Evolutionary conservation across 1,139 yeast genomes (phyloP).

Genomic region (Yamadazyma mexicana): DNA sequence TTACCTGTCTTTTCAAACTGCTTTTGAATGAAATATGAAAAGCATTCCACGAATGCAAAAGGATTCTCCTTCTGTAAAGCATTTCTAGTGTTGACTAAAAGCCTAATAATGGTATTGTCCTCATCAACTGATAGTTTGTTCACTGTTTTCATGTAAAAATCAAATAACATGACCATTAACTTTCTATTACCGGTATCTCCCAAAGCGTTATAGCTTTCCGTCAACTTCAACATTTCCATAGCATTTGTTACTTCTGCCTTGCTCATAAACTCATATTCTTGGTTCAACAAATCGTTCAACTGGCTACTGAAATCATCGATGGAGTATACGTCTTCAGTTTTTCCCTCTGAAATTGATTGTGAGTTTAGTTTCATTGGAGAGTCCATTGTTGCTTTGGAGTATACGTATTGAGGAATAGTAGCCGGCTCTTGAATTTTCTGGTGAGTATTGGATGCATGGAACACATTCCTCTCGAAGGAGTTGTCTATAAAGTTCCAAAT

Average conservation of each 20-base stretch:
- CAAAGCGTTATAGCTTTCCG: conserved; percentile 8
- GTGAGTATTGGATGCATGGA: conserved; percentile 5
- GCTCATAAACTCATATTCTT: conserved; percentile 13
- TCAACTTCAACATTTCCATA: conserved; percentile 8
- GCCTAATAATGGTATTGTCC: conserved; percentile 14
- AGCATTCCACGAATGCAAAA: conserved; percentile 14
- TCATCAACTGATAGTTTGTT: conserved; percentile 8
- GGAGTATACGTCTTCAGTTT: conserved; percentile 22
- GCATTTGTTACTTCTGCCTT: conserved; percentile 7
- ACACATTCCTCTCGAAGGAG: conserved; percentile 25
- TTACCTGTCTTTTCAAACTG: conserved; percentile 9
- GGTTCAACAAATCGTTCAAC: conserved; percentile 22
- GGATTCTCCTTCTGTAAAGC: conserved; percentile 13
- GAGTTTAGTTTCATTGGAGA: conserved; percentile 36
- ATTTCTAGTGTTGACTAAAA: conserved; percentile 21
- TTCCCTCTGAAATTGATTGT: conserved; percentile 16
- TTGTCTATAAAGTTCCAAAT: conserved; percentile 40
- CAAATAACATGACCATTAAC: conserved; percentile 14
- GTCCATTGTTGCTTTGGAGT: conserved; percentile 30
- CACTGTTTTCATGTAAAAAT: conserved; percentile 12
- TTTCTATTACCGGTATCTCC: conserved; percentile 10
- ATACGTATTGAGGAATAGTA: conserved; percentile 16
- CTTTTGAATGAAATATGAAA: conserved; percentile 14
- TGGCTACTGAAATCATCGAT: conserved; percentile 29
- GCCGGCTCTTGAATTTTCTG: conserved; percentile 7